Evolutionary conservation across 164 flowering plant species (phyloP).

Genomic region (Vitis rupestris): DNA sequence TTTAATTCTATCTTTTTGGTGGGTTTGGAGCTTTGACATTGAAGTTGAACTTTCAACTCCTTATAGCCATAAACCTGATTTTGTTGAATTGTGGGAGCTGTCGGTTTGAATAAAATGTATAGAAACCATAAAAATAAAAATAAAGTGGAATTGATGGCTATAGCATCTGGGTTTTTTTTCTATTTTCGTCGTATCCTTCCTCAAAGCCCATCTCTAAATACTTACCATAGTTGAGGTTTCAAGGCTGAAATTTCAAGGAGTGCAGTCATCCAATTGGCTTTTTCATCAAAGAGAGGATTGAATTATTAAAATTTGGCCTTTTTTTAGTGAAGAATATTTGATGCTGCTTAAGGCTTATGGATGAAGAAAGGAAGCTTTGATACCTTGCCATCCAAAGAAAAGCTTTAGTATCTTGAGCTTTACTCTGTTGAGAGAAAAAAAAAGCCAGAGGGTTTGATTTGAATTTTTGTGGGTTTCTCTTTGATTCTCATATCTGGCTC

Average conservation of each 20-base stretch:
- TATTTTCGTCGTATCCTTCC: too few relatives aligned
- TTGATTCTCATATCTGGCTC: neutral
- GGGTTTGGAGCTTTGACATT: conserved; percentile 7
- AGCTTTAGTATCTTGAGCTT: conserved; percentile 22
- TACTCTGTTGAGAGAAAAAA: conserved; percentile 10
- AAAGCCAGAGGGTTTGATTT: conserved; percentile 12
- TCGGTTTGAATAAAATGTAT: neutral
- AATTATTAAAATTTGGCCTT: conserved; percentile 1
- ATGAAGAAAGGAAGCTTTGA: conserved; percentile 21
- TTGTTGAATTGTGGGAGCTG: neutral
- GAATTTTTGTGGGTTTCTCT: conserved; percentile 3
- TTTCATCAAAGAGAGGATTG: conserved; percentile 9
- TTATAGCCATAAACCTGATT: too few relatives aligned
- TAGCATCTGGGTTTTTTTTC: neutral
- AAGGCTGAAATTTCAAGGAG: neutral
- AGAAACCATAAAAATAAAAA: conserved; percentile 1
- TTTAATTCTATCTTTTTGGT: neutral
- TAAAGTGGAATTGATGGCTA: neutral
- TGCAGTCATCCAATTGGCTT: neutral
- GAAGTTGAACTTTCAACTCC: too few relatives aligned
- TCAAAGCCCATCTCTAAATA: too few relatives aligned
- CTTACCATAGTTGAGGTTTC: neutral
- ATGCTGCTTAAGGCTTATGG: conserved; percentile 7
- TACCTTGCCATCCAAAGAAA: conserved; percentile 27
- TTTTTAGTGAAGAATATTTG: neutral